Base-by-base conservation (phyloP, 148 eudicot genomes). In the Drosera capensis region DNA sequence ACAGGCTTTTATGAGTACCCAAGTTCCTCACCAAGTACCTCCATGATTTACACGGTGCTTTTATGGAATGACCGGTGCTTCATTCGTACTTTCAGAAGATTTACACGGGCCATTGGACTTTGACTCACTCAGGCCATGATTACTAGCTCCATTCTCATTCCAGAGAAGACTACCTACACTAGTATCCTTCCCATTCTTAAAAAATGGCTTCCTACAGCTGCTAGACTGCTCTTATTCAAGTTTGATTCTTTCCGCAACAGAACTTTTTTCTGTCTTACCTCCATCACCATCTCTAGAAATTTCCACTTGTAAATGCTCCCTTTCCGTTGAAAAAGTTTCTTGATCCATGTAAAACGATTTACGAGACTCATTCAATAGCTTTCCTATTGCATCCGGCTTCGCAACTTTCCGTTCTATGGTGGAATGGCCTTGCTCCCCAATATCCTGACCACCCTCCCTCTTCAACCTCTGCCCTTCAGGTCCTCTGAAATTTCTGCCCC, bases 41-140 rank as follows among this genome's bases (percentile, higher is more conserved):
- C 62, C 57, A 68, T 75, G 50, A 75, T 44, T 18, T 64, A 68
- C 45, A 75, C 63, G 29, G 81, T 74, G 47, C 62, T 71, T 26
- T 77, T 77, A 48, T 60, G 51, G 13, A n/a, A 14, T 11, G 20
- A 20, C 23, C 18, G 22, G 11, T n/a, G n/a, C n/a, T n/a, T n/a
- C 20, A 23, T 7, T 22, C 21, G 3, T 41, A 17, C 20, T 17
- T 34, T 3, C 1, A 3, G 13, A 41, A 2, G 13, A 20, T 18
- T 19, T 17, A 19, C 14, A 17, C 23, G 11, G 6, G 18, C 3
- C 20, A 23, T 14, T 5, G 9, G 23, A 17, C 1, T 41, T 41
- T 17, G 13, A 41, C 13, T 41, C 13, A 2, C 38, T 34, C 13
- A 11, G 38, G 38, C 38, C 4, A 34, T 13, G 7, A 41, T 41